A percentile compares a stretch with the other conserved stretches of the same genome.
These are phyloP conservation scores for Colletotrichum horii DNA, from an alignment of 2,329 filamentous ascomycete genomes.

Conservation along the genomic window DNA sequence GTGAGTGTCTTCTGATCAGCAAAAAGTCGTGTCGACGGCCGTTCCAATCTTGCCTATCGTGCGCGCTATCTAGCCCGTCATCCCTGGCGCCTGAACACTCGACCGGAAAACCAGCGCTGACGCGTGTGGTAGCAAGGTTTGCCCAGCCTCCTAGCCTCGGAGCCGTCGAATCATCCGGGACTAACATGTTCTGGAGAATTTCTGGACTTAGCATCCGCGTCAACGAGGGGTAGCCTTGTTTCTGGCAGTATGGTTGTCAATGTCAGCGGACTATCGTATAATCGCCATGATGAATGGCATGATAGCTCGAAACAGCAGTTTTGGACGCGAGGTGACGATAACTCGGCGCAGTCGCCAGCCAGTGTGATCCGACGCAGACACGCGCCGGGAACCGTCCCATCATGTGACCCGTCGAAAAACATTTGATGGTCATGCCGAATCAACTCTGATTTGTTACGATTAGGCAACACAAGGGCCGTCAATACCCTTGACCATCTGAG, in stretches of 20 bases:
- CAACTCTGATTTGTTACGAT: neutral
- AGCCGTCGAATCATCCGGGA: neutral
- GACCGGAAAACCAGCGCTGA: conserved; percentile 2
- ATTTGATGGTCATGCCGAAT: neutral
- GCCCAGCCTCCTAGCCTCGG: neutral
- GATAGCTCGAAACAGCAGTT: conserved; percentile 15
- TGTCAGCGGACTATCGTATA: conserved; percentile 1
- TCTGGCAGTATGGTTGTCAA: neutral
- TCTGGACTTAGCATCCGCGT: neutral
- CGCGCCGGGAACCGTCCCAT: neutral
- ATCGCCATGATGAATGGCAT: conserved; percentile 10
- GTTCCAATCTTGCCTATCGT: neutral
- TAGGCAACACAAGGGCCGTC: neutral
- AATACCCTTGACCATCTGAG: neutral
- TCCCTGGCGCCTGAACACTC: neutral
- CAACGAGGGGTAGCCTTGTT: conserved; percentile 8
- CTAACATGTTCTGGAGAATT: conserved; percentile 5
- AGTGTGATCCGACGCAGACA: neutral
- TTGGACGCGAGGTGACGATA: neutral
- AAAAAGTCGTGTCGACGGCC: neutral
- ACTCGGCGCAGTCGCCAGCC: neutral
- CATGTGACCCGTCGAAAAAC: neutral
- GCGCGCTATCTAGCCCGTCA: neutral
- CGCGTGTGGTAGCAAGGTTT: neutral
- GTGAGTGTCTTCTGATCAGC: conserved; percentile 1